These are phyloP conservation scores for Litsea cubeba DNA, from an alignment of 164 flowering plant species.

Conservation along the genomic window DNA sequence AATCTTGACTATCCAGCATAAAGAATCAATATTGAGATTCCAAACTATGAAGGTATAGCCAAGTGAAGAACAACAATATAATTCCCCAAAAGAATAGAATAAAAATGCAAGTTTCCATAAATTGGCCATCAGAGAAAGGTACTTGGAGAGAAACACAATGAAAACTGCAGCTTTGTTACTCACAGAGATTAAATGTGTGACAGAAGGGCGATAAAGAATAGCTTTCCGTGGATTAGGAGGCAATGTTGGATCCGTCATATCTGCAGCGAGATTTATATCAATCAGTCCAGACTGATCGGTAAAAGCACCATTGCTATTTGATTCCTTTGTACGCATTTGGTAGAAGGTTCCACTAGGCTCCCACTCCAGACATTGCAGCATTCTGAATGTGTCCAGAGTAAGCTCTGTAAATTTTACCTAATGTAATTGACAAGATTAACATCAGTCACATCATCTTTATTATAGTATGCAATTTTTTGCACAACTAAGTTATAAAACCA, in stretches of 20 bases:
- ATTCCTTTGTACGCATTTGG: constrained; percentile 51
- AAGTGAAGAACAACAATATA: background rate
- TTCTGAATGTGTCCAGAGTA: constrained; percentile 83
- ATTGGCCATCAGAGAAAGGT: background rate
- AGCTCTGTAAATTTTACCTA: constrained; percentile 95
- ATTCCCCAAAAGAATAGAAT: constrained; percentile 1
- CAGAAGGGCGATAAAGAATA: constrained; percentile 77
- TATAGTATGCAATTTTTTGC: background rate
- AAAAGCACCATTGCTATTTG: constrained; percentile 48
- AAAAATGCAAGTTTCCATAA: background rate
- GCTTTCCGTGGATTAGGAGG: constrained; percentile 92
- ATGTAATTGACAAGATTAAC: background rate
- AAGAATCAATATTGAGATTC: background rate
- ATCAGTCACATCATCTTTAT: background rate
- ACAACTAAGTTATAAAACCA: background rate
- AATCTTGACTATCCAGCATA: background rate
- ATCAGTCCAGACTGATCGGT: constrained; percentile 63
- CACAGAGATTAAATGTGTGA: constrained; percentile 77
- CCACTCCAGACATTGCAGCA: constrained; percentile 98
- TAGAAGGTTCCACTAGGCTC: constrained; percentile 86
- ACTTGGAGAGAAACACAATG: background rate
- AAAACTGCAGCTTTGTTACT: constrained; percentile 26
- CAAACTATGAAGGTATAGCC: background rate
- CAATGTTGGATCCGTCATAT: constrained; percentile 76
- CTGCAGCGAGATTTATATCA: constrained; percentile 74